phyloP scores from a whole-genome alignment of 164 flowering plant genomes.

The Chimonanthus praecox region DNA sequence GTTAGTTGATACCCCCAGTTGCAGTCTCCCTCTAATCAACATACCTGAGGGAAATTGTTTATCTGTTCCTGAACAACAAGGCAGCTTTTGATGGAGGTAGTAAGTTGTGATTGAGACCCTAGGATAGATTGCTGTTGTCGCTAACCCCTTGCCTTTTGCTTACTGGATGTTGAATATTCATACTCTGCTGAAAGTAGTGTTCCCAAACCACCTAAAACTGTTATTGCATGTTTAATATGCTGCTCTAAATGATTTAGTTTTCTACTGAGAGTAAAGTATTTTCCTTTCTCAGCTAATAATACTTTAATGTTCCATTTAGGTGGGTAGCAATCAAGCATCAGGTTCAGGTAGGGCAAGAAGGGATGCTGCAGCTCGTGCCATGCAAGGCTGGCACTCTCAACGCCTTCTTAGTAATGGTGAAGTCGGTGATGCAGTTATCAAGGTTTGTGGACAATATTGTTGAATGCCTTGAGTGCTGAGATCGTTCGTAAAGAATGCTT shows the following conservation, averaged over 20 bases:
- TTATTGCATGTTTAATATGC: neutral
- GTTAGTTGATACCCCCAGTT: no score
- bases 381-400: constrained; percentile 95
- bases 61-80: no score
- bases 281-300: neutral
- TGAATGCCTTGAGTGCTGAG: neutral
- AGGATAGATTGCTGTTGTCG: no score
- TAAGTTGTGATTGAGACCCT: no score
- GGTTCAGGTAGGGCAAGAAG: constrained; percentile 80
- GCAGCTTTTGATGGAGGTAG: no score
- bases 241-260: neutral
- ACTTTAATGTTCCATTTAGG: constrained; percentile 12
- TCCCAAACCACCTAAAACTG: neutral
- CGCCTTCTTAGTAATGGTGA: constrained; percentile 82
- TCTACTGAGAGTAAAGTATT: neutral
- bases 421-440: constrained; percentile 71
- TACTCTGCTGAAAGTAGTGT: neutral
- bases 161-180: neutral
- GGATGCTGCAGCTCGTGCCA: constrained; percentile 97
- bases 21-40: no score
- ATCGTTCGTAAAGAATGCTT: no score
- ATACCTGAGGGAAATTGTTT: no score
- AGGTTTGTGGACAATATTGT: constrained; percentile 36
- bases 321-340: constrained; percentile 37
- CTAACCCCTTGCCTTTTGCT: no score